Conservation (phyloP, 1,139 yeast species). For the Debaryomyces fabryi region DNA sequence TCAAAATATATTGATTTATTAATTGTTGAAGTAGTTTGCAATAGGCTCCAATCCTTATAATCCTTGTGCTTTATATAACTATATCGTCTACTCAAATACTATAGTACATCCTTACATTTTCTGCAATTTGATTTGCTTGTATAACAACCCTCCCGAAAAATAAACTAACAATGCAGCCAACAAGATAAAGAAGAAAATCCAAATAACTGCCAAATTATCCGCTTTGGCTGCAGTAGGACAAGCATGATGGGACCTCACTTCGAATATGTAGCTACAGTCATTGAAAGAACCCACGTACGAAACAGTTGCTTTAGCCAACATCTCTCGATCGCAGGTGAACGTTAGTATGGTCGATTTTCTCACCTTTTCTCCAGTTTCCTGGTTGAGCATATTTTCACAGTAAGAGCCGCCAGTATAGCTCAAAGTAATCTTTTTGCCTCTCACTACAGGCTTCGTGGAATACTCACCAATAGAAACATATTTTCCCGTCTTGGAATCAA, state of each 20-base stretch:
- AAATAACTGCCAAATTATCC: slow-evolving; percentile 57
- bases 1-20: slow-evolving; percentile 6
- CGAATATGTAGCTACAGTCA: slow-evolving; percentile 84
- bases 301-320: slow-evolving; percentile 64
- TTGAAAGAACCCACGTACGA: slow-evolving; percentile 71
- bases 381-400: slow-evolving; percentile 48
- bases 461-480: slow-evolving; percentile 69
- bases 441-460: slow-evolving; percentile 60
- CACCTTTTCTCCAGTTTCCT: slow-evolving; percentile 42
- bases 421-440: slow-evolving; percentile 72
- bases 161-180: slow-evolving; percentile 57
- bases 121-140: slow-evolving; percentile 28
- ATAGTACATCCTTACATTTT: slow-evolving; percentile 3
- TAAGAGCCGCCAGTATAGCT: slow-evolving; percentile 73
- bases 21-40: slow-evolving; percentile 1
- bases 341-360: slow-evolving; percentile 68
- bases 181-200: slow-evolving; percentile 60
- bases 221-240: slow-evolving; percentile 76
- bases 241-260: slow-evolving; percentile 83
- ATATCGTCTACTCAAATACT: not conserved
- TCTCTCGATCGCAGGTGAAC: slow-evolving; percentile 80
- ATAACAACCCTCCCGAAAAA: slow-evolving; percentile 57
- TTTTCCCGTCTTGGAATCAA: slow-evolving; percentile 51
- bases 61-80: not conserved
- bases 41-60: not conserved